Conservation (phyloP, 306 rosid genomes). For the Abrus precatorius region DNA sequence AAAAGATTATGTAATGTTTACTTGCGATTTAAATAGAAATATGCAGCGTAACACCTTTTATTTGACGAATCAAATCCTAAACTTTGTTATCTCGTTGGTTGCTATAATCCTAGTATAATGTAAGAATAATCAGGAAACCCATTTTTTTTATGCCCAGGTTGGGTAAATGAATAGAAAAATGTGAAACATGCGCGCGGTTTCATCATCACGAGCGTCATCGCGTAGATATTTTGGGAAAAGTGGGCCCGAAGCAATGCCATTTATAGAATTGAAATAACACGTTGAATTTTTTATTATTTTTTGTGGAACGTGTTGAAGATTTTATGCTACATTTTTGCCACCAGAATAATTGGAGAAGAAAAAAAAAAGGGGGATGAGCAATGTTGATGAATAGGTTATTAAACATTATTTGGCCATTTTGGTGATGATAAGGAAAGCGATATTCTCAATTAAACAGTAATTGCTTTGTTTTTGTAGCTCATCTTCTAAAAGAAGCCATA, state of each 20-base stretch:
- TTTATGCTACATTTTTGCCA: neutral
- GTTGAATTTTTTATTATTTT: neutral
- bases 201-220: conserved; percentile 69
- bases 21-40: neutral
- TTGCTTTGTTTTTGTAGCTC: neutral
- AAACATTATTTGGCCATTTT: no score
- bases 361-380: neutral
- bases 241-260: conserved; percentile 35
- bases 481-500: conserved; percentile 1
- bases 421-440: no score
- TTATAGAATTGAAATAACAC: neutral
- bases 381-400: neutral
- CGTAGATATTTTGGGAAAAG: conserved; percentile 57
- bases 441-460: neutral
- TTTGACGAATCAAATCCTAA: conserved; percentile 34
- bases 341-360: neutral
- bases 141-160: conserved; percentile 4
- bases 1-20: neutral
- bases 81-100: conserved; percentile 38
- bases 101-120: conserved; percentile 40
- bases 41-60: conserved; percentile 11
- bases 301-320: neutral
- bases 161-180: conserved; percentile 43
- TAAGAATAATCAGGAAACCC: conserved; percentile 33
- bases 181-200: conserved; percentile 38